Conservation (phyloP, 2,329 filamentous ascomycete genomes). For the Botrytis tulipae region DNA sequence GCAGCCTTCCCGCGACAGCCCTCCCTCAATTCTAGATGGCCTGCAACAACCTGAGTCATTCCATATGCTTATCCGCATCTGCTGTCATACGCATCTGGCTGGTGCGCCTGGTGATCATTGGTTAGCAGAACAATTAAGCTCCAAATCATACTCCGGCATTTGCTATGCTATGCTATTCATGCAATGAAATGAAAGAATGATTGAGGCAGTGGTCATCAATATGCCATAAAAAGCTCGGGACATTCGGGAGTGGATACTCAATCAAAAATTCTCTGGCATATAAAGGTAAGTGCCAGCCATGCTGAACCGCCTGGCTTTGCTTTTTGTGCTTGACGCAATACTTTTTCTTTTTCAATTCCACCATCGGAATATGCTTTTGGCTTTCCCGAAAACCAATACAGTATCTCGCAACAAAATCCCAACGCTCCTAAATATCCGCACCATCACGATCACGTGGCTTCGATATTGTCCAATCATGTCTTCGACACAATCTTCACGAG, state of each 20-base stretch:
- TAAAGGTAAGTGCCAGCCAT: slow-evolving; percentile 2
- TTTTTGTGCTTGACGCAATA: background rate
- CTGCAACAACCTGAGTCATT: slow-evolving; percentile 22
- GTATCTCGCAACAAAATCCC: background rate
- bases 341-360: background rate
- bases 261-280: slow-evolving; percentile 7
- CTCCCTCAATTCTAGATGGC: background rate
- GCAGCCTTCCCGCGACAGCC: slow-evolving; percentile 5
- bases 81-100: slow-evolving; percentile 11
- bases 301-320: background rate
- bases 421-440: background rate
- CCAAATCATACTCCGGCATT: slow-evolving; percentile 15
- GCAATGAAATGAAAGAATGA: slow-evolving; percentile 12
- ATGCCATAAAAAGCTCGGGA: slow-evolving; percentile 19
- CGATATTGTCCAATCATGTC: slow-evolving; percentile 13
- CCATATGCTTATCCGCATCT: slow-evolving; percentile 17
- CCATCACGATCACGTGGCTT: slow-evolving; percentile 4
- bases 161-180: slow-evolving; percentile 1
- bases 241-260: slow-evolving; percentile 20
- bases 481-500: slow-evolving; percentile 16
- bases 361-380: slow-evolving; percentile 13
- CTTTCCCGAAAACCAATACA: background rate
- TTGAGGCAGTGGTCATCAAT: slow-evolving; percentile 11
- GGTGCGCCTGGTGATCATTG: slow-evolving; percentile 21
- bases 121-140: slow-evolving; percentile 8